These are phyloP conservation scores for Anethum foeniculum DNA, from an alignment of 140 eudicot species.

Conservation along the genomic window DNA sequence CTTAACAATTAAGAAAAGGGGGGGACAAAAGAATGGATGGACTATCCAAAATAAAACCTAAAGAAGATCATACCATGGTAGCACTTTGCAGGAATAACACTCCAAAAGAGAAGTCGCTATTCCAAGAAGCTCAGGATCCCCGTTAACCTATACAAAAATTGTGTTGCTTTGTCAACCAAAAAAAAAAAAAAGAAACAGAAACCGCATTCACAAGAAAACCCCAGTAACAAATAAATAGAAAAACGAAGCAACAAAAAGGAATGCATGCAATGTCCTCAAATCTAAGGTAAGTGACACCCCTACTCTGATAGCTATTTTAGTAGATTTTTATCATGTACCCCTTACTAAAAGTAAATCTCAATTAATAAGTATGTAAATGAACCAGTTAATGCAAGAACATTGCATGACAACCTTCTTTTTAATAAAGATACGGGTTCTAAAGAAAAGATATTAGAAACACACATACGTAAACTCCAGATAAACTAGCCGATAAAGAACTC, in stretches of 20 bases:
- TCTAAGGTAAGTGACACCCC: not conserved
- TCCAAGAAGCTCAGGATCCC: slow-evolving; percentile 38
- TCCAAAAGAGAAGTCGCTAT: slow-evolving; percentile 51
- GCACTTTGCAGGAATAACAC: slow-evolving; percentile 49
- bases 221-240: not conserved
- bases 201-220: not conserved
- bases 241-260: not conserved
- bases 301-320: not conserved
- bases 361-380: not conserved
- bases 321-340: not conserved
- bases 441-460: not conserved
- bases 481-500: slow-evolving; percentile 38
- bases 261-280: slow-evolving; percentile 7
- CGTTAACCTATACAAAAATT: slow-evolving; percentile 41
- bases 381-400: not conserved
- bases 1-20: not conserved
- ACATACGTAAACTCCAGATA: slow-evolving; percentile 57
- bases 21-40: not conserved
- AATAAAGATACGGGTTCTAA: not conserved
- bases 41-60: not conserved
- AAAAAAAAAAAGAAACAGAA: not conserved
- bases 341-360: not conserved
- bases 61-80: slow-evolving; percentile 62
- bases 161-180: not conserved
- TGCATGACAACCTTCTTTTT: not conserved